Evolutionary conservation across 2,329 filamentous ascomycete genomes (phyloP), one percentile per base, ranked within the genome.

Genomic region (Phialophora chinensis): DNA sequence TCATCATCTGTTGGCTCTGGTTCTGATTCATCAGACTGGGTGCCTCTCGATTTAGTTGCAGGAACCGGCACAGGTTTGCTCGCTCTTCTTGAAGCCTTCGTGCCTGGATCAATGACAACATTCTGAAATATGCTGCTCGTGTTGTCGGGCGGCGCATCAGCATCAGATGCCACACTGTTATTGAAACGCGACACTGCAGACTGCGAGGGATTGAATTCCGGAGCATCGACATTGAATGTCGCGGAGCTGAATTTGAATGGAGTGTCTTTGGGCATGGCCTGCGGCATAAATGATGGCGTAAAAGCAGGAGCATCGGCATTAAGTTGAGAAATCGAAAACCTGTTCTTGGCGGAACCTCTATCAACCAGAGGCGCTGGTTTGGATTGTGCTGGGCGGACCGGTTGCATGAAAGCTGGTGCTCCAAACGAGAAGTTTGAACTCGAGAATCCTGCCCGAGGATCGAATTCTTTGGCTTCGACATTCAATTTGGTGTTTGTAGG

Each of bases 41-140:
- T 62, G n/a, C 70, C 61, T 31, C 63, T 67, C 6, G 66, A 63
- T 33, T 55, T 66, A 1, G 63, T 63, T 4, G 35, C 50, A 10
- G 94, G 79, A 69, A 97, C 96, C 0, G 93, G 91, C 62, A 97
- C 86, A 10, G 92, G 92, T 79, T 95, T 97, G 4, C 89, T 72
- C 87, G 88, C 79, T 91, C 92, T 66, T 60, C 69, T 70, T 0
- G 80, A 77, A 6, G 89, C 85, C 73, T 90, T 90, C 31, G 87
- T 79, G 58, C 88, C 84, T 25, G 91, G 88, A 14, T 85, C 83
- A 35, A 84, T 77, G 62, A 83, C 86, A 71, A 93, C 89, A 50
- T 88, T 88, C 57, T 87, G 85, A 75, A 93, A 92, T 72, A 93
- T 91, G 60, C 79, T 82, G 27, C 62, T 66, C 11, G 63, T 12